A percentile compares a stretch with the other conserved stretches of the same genome.
These are phyloP conservation scores for Gossypium davidsonii DNA, from an alignment of 441 rosid genomes.

Conservation along the genomic window DNA sequence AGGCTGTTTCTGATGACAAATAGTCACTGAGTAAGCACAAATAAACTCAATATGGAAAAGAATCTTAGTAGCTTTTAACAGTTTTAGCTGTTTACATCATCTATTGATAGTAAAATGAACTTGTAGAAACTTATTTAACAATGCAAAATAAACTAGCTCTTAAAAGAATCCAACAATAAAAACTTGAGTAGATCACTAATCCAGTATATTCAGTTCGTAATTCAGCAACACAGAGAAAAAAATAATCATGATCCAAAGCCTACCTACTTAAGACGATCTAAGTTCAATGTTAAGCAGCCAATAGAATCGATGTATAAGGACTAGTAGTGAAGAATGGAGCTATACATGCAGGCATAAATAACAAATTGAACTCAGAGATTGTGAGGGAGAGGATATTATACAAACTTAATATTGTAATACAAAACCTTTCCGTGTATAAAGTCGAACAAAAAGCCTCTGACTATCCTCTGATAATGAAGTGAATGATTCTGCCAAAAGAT, in stretches of 20 bases:
- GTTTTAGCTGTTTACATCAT: background rate
- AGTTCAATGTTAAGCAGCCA: background rate
- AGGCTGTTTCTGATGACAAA: background rate
- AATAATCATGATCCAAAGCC: background rate
- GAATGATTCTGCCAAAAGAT: conserved; percentile 59
- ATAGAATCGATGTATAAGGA: background rate
- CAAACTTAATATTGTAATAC: conserved; percentile 6
- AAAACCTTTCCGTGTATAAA: conserved; percentile 79
- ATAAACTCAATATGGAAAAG: background rate
- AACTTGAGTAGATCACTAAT: background rate
- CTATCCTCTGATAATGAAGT: conserved; percentile 53
- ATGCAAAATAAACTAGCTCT: background rate
- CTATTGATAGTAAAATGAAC: conserved; percentile 3
- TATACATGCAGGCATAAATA: conserved; percentile 7
- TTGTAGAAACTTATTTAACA: background rate
- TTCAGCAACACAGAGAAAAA: background rate
- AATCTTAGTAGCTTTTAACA: background rate
- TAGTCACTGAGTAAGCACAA: background rate
- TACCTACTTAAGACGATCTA: background rate
- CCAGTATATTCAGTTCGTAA: background rate
- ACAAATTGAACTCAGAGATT: background rate
- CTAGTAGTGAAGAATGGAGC: background rate
- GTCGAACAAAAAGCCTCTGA: conserved; percentile 84
- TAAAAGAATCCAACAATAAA: background rate
- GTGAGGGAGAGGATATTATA: background rate